Evolutionary conservation across 148 eudicot genomes (phyloP).

Genomic region (Diospyros lotus): DNA sequence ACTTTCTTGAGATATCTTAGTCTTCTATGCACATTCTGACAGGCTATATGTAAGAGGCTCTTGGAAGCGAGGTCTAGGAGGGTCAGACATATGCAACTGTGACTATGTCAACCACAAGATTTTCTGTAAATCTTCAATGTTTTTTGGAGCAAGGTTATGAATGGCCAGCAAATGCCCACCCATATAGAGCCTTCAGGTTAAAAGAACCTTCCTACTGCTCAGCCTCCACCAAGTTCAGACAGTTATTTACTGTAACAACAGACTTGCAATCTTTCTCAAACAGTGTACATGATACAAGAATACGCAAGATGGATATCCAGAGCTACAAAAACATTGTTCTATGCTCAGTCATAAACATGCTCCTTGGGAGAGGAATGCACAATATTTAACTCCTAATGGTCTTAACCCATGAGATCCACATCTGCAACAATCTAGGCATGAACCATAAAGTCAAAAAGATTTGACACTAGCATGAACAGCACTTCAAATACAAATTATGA

Average conservation of each 20-base stretch:
- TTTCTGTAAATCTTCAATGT: neutral
- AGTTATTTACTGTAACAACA: neutral
- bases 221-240: neutral
- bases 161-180: neutral
- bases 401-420: no score
- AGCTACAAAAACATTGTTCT: neutral
- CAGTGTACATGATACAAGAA: neutral
- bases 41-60: no score
- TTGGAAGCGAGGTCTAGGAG: neutral
- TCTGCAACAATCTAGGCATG: no score
- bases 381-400: no score
- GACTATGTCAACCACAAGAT: neutral
- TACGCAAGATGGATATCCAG: neutral
- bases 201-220: neutral
- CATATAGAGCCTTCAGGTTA: neutral
- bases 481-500: no score
- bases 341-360: no score
- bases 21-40: no score
- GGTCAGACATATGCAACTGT: neutral
- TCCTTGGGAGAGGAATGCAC: no score
- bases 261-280: neutral
- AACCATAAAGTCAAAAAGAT: no score
- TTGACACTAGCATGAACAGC: no score
- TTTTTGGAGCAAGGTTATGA: neutral
- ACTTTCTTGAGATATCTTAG: no score